Evolutionary conservation across 192 early-diverging fungal species (phyloP).

Genomic region (Coemansia sp.): DNA sequence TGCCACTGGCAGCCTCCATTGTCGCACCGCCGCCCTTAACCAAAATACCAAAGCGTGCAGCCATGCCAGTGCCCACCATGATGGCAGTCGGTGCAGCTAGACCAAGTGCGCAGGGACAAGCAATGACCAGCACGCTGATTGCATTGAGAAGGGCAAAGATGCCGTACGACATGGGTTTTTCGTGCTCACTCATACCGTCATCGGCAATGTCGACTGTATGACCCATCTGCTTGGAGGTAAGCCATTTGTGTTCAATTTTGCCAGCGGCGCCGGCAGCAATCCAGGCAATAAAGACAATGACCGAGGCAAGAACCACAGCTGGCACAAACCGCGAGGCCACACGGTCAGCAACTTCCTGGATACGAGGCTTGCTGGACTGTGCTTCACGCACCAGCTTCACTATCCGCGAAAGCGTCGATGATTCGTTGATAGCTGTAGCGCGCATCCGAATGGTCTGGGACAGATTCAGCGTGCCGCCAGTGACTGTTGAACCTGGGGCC

Average conservation of each 20-base stretch:
- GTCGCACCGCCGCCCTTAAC: conserved; percentile 91
- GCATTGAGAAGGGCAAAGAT: conserved; percentile 70
- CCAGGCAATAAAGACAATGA: conserved; percentile 82
- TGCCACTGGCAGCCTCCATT: conserved; percentile 75
- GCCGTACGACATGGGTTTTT: conserved; percentile 47
- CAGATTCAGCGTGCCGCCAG: conserved; percentile 93
- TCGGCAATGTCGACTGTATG: not conserved
- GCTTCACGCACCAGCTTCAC: conserved; percentile 90
- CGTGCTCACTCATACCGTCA: conserved; percentile 3
- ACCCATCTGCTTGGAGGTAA: conserved; percentile 28
- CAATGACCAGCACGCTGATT: conserved; percentile 91
- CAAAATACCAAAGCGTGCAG: conserved; percentile 87
- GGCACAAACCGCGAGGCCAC: conserved; percentile 94
- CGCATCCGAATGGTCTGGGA: conserved; percentile 76
- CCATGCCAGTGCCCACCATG: conserved; percentile 97
- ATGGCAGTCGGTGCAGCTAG: conserved; percentile 96
- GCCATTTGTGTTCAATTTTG: conserved; percentile 26
- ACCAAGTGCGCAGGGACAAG: conserved; percentile 95
- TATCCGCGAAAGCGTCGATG: conserved; percentile 88
- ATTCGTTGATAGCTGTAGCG: conserved; percentile 80
- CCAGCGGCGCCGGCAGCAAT: conserved; percentile 49
- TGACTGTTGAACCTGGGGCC: conserved; percentile 63
- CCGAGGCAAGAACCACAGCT: conserved; percentile 68
- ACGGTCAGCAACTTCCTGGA: conserved; percentile 86
- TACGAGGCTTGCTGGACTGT: conserved; percentile 89